Base-by-base conservation (phyloP, 2,329 filamentous ascomycete species). In the Didymella exigua region DNA sequence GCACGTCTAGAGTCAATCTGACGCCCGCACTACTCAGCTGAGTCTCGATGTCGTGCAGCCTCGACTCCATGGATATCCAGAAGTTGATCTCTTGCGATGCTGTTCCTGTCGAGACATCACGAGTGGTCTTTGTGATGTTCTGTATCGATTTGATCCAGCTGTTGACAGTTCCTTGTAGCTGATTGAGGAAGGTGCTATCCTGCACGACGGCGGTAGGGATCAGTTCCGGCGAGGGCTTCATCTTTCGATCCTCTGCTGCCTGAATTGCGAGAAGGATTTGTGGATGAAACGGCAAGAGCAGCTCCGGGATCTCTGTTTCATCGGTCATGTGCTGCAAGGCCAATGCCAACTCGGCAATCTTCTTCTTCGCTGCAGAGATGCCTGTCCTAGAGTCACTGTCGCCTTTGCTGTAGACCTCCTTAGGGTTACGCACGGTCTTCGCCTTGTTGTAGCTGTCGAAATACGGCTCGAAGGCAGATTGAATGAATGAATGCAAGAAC, bases 81-180 rank as follows among this genome's bases (percentile, higher is more conserved):
- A 99, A 99, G 75, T 97, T 97, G 75, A 99, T 96, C 76, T 99
- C 95, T 75, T 98, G 95, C 52, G 91, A 93, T 27, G 95, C 95
- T 19, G 92, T 96, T 27, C 87, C 83, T 62, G 84, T 82, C 74
- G 88, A 72, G 0, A 91, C 87, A 67, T 99, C 95, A 69, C 92
- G 87, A 34, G 91, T 91, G 81, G 96, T 89, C 77, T 96, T 96
- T 33, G 95, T 99, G 65, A 97, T 96, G 42, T 89, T 89, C 74
- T 97, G 93, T 62, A 99, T 99, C 10, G 93, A 96, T 78, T 96
- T 96, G 78, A 99, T 99, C 95, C 95, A 99, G 60, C 89, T 88
- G 75, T 98, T 99, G 57, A 98, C 95, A 43, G 89, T 95, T 45
- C 90, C 89, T 73, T 98, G 95, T 31, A 99, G 81, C 65, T 89